Percentiles rank a stretch among this genome's conserved stretches.
These are phyloP conservation scores for Poa annua DNA, from an alignment of 176 grass and related monocot species.

Conservation along the genomic window DNA sequence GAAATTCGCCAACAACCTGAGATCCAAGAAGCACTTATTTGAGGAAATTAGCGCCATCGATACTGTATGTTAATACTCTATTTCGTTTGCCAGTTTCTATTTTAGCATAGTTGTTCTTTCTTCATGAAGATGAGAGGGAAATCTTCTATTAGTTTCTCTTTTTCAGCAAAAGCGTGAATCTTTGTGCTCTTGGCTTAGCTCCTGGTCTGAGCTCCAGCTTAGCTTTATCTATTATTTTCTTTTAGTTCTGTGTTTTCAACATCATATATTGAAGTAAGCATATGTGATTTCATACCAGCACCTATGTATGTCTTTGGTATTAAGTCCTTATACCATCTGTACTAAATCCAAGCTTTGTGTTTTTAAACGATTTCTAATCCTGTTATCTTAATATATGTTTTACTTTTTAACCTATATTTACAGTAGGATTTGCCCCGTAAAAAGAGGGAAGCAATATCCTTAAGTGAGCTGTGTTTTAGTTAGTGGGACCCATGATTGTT, in stretches of 20 bases:
- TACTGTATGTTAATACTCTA: constrained; percentile 46
- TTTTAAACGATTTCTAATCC: constrained; percentile 21
- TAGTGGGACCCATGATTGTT: constrained; percentile 6
- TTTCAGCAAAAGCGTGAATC: background rate
- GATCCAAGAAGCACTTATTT: constrained; percentile 61
- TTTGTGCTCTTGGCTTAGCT: constrained; percentile 12
- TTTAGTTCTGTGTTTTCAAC: too few relatives aligned
- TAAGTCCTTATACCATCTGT: too few relatives aligned
- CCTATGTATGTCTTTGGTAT: too few relatives aligned
- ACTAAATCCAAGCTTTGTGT: too few relatives aligned
- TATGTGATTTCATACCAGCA: too few relatives aligned
- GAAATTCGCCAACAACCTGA: constrained; percentile 63
- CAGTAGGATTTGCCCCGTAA: background rate
- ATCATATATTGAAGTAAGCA: too few relatives aligned
- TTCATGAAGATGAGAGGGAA: background rate
- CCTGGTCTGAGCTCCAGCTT: background rate
- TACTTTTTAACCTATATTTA: background rate
- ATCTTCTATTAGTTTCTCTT: background rate
- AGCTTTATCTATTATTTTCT: constrained; percentile 8
- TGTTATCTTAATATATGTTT: background rate
- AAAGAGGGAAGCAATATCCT: background rate
- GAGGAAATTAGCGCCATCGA: constrained; percentile 50
- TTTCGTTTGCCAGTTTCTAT: constrained; percentile 12
- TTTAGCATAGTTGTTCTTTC: constrained; percentile 28
- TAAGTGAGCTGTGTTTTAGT: background rate